A percentile compares a stretch with the other conserved stretches of the same genome.
Conservation (phyloP, 208 protist species). For the Porcisia deanei region DNA sequence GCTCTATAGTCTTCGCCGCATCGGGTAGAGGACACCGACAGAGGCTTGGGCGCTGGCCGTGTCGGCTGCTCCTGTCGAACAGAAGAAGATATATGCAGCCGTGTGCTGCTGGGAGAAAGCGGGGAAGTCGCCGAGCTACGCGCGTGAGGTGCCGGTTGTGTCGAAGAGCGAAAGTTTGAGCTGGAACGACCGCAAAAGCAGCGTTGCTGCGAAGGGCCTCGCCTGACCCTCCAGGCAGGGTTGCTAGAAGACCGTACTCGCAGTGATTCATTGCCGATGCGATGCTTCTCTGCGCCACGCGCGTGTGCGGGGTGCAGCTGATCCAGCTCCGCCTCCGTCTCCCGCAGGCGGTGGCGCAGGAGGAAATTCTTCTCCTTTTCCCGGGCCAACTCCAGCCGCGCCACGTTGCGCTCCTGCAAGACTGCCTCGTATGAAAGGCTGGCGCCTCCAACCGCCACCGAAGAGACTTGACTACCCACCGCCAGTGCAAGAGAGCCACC, state of each 20-base stretch:
- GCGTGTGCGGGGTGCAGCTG: not conserved
- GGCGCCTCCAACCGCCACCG: not conserved
- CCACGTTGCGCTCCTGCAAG: constrained; percentile 33
- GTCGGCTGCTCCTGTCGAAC: not conserved
- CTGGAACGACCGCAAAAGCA: not conserved
- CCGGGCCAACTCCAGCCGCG: constrained; percentile 31
- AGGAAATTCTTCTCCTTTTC: constrained; percentile 40
- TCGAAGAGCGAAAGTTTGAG: not conserved
- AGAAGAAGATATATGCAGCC: not conserved
- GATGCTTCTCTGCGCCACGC: not conserved
- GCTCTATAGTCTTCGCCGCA: not conserved
- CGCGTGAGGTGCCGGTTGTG: not conserved
- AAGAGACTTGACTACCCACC: not conserved
- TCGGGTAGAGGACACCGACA: not conserved
- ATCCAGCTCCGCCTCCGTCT: constrained; percentile 24
- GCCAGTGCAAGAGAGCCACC: not conserved
- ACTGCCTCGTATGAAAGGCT: constrained; percentile 6
- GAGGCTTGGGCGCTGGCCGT: not conserved
- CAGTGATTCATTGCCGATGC: not conserved
- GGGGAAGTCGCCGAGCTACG: not conserved
- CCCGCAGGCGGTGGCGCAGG: constrained; percentile 28
- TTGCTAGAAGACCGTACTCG: not conserved
- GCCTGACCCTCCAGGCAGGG: not conserved
- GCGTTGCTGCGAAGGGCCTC: not conserved
- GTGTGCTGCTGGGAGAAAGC: not conserved